Percentiles rank a stretch among this genome's conserved stretches.
These are phyloP conservation scores for Syncephalastrum sp. DNA, from an alignment of 371 early-diverging fungal genomes.

Conservation along the genomic window DNA sequence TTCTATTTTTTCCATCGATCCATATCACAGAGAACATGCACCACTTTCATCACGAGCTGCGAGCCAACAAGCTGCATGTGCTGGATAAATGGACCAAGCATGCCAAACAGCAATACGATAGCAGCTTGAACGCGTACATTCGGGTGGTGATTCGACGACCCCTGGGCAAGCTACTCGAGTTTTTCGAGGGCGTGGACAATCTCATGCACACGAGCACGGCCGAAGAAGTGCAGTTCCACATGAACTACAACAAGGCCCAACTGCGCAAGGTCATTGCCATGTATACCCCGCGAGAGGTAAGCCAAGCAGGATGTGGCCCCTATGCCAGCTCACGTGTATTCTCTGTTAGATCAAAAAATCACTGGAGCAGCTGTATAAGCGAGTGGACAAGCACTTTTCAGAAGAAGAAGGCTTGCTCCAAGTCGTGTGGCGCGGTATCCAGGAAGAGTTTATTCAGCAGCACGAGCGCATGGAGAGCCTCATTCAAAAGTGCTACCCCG, in stretches of 20 bases:
- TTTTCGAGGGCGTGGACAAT: constrained; percentile 92
- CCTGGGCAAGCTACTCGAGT: constrained; percentile 86
- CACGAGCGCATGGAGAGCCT: constrained; percentile 79
- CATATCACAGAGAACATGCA: constrained; percentile 83
- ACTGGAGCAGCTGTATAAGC: constrained; percentile 80
- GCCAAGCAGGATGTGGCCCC: neutral
- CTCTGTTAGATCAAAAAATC: constrained; percentile 67
- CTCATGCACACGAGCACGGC: constrained; percentile 73
- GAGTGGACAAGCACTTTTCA: constrained; percentile 92
- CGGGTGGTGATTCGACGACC: constrained; percentile 86
- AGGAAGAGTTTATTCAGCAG: constrained; percentile 83
- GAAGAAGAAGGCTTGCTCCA: constrained; percentile 82
- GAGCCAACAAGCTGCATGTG: constrained; percentile 64
- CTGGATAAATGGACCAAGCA: constrained; percentile 82
- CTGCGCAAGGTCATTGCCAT: constrained; percentile 82
- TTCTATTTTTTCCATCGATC: too few relatives aligned
- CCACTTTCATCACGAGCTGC: constrained; percentile 77
- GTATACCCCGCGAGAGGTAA: constrained; percentile 82
- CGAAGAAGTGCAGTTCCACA: constrained; percentile 85
- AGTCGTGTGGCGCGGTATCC: constrained; percentile 91
- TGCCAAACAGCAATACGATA: constrained; percentile 82
- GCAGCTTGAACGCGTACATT: constrained; percentile 78
- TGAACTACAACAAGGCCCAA: constrained; percentile 83
- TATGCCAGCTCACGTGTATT: neutral
- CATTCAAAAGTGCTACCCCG: constrained; percentile 85